These are phyloP conservation scores for Isochrysis galbana DNA, from an alignment of 78 protist species.

Conservation along the genomic window DNA sequence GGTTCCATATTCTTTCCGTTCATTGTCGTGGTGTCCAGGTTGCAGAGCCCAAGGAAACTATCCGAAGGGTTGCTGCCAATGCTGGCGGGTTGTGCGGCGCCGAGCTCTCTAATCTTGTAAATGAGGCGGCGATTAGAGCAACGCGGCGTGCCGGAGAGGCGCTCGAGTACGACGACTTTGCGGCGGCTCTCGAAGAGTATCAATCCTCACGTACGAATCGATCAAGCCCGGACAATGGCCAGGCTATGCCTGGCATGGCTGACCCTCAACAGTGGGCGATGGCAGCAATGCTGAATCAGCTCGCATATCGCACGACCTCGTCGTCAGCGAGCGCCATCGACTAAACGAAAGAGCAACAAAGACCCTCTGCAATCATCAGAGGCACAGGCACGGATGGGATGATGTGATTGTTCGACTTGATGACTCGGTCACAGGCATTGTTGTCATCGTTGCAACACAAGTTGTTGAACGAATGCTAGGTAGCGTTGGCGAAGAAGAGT, in stretches of 20 bases:
- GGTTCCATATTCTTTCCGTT: conserved; percentile 59
- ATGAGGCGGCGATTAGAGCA: conserved; percentile 84
- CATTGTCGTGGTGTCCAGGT: not conserved
- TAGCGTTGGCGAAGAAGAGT: too few relatives aligned
- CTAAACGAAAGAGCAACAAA: too few relatives aligned
- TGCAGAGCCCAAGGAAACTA: conserved; percentile 14
- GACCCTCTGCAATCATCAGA: too few relatives aligned
- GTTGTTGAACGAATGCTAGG: too few relatives aligned
- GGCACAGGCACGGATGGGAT: too few relatives aligned
- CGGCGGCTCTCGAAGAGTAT: not conserved
- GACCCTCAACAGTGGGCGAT: not conserved
- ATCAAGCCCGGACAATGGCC: not conserved
- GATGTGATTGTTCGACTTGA: too few relatives aligned
- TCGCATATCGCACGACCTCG: not conserved
- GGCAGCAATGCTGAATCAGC: not conserved
- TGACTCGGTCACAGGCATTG: too few relatives aligned
- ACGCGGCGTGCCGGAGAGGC: conserved; percentile 34
- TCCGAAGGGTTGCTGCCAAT: conserved; percentile 58
- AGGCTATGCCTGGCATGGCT: not conserved
- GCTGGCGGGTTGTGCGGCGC: conserved; percentile 87
- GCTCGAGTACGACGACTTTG: conserved; percentile 31
- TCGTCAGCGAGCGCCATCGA: not conserved
- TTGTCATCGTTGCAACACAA: too few relatives aligned
- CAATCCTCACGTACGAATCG: not conserved
- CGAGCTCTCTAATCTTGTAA: conserved; percentile 84